A percentile compares a stretch with the other conserved stretches of the same genome.
phyloP scores from a whole-genome alignment of 805 yeast species.

The Candida gorgasii region DNA sequence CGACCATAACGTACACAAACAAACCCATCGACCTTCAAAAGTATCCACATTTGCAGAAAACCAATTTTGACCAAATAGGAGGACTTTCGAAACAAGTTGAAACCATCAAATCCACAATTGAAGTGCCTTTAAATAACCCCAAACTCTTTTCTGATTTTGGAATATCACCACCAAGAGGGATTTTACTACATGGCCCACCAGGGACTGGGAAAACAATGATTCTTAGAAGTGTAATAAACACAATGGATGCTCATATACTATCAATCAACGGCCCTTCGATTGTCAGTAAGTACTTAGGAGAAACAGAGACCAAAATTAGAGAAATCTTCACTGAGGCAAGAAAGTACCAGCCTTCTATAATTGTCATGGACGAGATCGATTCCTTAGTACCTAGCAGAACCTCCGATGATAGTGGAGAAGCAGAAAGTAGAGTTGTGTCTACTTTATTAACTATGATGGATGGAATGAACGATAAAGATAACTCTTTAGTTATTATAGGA shows the following conservation, averaged over 20 bases:
- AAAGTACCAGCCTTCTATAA: conserved; percentile 81
- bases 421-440: conserved; percentile 88
- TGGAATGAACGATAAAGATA: conserved; percentile 68
- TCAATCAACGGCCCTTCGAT: conserved; percentile 89
- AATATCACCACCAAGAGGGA: conserved; percentile 91
- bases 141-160: conserved; percentile 77
- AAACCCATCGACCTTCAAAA: conserved; percentile 18
- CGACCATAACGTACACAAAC: conserved; percentile 7
- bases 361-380: conserved; percentile 92
- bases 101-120: conserved; percentile 63
- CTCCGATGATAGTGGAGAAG: conserved; percentile 85
- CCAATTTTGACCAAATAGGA: conserved; percentile 63
- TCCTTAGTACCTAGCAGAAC: conserved; percentile 84
- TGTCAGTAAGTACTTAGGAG: conserved; percentile 91
- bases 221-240: conserved; percentile 77
- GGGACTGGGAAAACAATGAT: conserved; percentile 97
- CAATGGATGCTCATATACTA: conserved; percentile 77
- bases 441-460: conserved; percentile 83
- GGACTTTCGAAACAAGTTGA: conserved; percentile 71
- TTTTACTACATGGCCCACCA: conserved; percentile 93
- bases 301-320: conserved; percentile 84
- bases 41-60: conserved; percentile 47
- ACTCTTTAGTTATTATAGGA: conserved; percentile 68
- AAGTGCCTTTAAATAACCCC: conserved; percentile 80
- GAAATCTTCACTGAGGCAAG: conserved; percentile 82